Evolutionary conservation across 768 basidiomycete genomes (phyloP), one percentile per base, ranked within the genome.

Genomic region (Mycena olivaceomarginata): DNA sequence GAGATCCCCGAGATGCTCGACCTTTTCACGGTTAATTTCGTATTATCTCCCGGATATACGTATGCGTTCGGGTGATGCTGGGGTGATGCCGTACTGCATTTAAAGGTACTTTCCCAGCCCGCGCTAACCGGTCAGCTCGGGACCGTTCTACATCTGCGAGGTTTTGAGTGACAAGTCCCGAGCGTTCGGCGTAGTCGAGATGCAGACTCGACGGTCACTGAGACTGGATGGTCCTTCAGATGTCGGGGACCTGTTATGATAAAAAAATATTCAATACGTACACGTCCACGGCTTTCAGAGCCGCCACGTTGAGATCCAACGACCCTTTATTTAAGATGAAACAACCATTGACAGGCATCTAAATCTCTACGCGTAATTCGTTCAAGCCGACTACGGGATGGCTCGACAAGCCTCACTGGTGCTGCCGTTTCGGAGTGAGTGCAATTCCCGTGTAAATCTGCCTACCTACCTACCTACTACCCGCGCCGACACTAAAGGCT

Each of bases 181-280:
- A 56, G n/a, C 53, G 53, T 56, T 56, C 22, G 53, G n/a, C 20
- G 53, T 56, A 56, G 53, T 56, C 53, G 53, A 56, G 53, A 56
- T 56, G 53, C 9, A 56, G 53, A n/a, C 53, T 56, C 53, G 53
- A 56, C 53, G n/a, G 53, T n/a, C 53, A 56, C 53, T 12, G 53
- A 56, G 53, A 56, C 20, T 56, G n/a, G 53, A 25, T 25, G 25
- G 25, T 25, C 25, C 25, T 25, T 25, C 25, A 56, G 53, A 56
- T n/a, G 53, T 56, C 53, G n/a, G 53, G 53, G 12, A 56, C 15
- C 53, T 56, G 53, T 56, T 56, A 12, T 56, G 53, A 56, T 22
- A 56, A 56, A 56, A 8, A 22, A 22, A 22, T 12, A 56, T n/a
- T 56, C n/a, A 56, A 22, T 6, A 22, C n/a, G n/a, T 56, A n/a